A percentile compares a stretch with the other conserved stretches of the same genome.
Conservation (phyloP, 2,329 filamentous ascomycete genomes). For the Elsinoe australis region DNA sequence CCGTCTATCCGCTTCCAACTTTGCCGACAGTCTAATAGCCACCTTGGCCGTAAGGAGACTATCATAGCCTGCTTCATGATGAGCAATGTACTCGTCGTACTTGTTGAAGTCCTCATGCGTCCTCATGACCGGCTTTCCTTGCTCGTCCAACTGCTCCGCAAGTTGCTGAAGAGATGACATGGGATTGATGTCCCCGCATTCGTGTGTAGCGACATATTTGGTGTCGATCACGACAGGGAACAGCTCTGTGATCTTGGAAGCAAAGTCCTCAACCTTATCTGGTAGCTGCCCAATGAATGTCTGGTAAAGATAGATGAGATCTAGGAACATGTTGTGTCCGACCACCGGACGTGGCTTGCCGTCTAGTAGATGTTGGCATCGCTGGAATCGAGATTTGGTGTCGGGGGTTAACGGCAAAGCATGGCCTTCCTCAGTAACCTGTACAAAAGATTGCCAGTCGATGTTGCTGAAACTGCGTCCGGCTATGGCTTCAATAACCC, state of each 20-base stretch:
- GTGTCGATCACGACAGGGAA: constrained; percentile 56
- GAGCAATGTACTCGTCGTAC: constrained; percentile 35
- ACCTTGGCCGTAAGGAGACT: constrained; percentile 54
- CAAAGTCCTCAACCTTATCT: constrained; percentile 47
- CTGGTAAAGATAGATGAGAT: constrained; percentile 57
- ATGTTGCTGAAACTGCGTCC: constrained; percentile 32
- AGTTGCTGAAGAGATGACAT: constrained; percentile 44
- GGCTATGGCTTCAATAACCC: constrained; percentile 43
- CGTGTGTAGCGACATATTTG: constrained; percentile 55
- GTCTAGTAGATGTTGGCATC: constrained; percentile 38
- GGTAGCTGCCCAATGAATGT: constrained; percentile 55
- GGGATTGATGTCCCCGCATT: constrained; percentile 46
- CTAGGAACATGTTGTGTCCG: constrained; percentile 58
- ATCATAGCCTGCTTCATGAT: constrained; percentile 58
- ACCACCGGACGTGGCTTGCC: constrained; percentile 47
- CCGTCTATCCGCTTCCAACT: constrained; percentile 38
- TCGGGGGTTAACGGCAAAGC: constrained; percentile 31
- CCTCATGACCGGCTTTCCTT: constrained; percentile 38
- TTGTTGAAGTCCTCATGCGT: constrained; percentile 33
- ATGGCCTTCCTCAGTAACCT: constrained; percentile 30
- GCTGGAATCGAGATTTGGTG: constrained; percentile 33
- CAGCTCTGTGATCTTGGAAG: constrained; percentile 41
- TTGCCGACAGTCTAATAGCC: constrained; percentile 49
- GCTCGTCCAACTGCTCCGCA: constrained; percentile 35
- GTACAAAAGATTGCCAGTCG: constrained; percentile 33